A percentile compares a stretch with the other conserved stretches of the same genome.
These are phyloP conservation scores for Comarum palustre DNA, from an alignment of 306 rosid genomes.

Conservation along the genomic window DNA sequence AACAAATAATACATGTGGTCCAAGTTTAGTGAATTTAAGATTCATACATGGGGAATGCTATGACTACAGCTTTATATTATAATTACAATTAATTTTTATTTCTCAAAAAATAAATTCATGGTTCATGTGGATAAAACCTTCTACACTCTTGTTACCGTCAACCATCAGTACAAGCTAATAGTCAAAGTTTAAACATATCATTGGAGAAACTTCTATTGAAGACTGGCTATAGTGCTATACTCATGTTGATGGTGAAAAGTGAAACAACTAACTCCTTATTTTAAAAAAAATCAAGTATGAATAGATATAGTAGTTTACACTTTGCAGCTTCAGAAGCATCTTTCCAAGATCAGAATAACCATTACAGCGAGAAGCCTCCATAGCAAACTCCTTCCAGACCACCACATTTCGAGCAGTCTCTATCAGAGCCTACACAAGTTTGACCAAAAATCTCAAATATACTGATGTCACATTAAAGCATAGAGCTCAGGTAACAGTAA, in stretches of 20 bases:
- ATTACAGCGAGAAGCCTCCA: conserved; percentile 78
- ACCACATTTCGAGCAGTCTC: conserved; percentile 73
- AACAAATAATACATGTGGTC: background rate
- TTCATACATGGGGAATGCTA: background rate
- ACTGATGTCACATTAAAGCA: conserved; percentile 11
- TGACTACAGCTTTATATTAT: background rate
- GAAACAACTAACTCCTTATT: conserved; percentile 18
- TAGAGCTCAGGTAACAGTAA: conserved; percentile 11
- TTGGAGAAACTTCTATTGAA: background rate
- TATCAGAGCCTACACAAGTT: conserved; percentile 62
- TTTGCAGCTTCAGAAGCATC: conserved; percentile 86
- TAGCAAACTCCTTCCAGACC: conserved; percentile 86
- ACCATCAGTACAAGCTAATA: background rate
- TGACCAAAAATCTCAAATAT: conserved; percentile 25
- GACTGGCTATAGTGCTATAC: conserved; percentile 6
- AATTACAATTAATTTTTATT: background rate
- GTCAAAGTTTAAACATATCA: background rate
- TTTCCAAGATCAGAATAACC: conserved; percentile 87
- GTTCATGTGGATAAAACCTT: background rate
- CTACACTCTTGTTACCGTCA: background rate
- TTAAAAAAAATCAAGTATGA: conserved; percentile 28
- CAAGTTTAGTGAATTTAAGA: background rate
- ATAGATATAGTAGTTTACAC: conserved; percentile 57
- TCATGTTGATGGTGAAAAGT: conserved; percentile 8
- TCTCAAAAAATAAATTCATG: background rate